These are phyloP conservation scores for Pichia californica DNA, from an alignment of 805 yeast genomes.

Conservation along the genomic window DNA sequence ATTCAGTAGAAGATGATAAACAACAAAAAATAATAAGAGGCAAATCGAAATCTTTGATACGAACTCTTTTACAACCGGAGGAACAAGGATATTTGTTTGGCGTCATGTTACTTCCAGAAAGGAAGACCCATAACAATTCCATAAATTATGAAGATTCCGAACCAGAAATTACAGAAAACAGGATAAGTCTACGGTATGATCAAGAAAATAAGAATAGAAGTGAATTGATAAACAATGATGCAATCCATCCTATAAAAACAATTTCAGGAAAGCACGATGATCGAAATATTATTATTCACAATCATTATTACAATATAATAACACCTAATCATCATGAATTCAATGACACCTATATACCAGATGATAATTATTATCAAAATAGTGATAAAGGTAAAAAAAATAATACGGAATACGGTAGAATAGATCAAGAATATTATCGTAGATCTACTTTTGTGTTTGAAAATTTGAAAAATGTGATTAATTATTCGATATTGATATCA, in stretches of 20 bases:
- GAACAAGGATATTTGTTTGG: constrained; percentile 11
- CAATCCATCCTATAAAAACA: background rate
- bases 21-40: background rate
- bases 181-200: background rate
- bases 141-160: no score
- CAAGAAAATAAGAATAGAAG: background rate
- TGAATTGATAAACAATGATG: no score
- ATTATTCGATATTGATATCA: constrained; percentile 8
- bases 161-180: no score
- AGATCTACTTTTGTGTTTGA: no score
- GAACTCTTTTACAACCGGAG: constrained; percentile 11
- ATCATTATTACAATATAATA: constrained; percentile 11
- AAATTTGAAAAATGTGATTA: background rate
- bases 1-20: background rate
- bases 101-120: no score
- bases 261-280: background rate
- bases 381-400: no score
- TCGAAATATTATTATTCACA: constrained; percentile 8
- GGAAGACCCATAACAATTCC: background rate
- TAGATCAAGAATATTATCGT: no score
- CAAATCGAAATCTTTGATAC: constrained; percentile 1
- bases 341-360: no score
- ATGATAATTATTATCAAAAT: background rate
- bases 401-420: no score
- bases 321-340: no score